Evolutionary conservation across 345 rosid genomes (phyloP).

Genomic region (Hirschfeldia incana): DNA sequence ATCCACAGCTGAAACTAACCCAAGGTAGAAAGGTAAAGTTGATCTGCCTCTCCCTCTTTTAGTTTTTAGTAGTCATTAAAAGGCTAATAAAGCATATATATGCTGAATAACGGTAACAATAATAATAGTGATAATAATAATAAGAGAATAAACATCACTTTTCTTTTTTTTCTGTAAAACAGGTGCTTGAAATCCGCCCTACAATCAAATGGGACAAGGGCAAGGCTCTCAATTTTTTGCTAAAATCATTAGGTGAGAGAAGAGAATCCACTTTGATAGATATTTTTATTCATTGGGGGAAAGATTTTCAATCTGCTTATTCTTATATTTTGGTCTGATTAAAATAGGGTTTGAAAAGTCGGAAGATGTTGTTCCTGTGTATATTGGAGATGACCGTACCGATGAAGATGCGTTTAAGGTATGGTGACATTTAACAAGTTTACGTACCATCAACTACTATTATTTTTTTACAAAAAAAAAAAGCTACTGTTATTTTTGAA

Average conservation of each 20-base stretch:
- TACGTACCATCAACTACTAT: background rate
- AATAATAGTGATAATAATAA: background rate
- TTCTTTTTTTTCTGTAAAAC: slow-evolving; percentile 4
- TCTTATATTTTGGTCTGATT: background rate
- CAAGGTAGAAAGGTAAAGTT: slow-evolving; percentile 77
- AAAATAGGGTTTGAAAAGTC: slow-evolving; percentile 65
- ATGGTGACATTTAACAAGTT: background rate
- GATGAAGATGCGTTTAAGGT: slow-evolving; percentile 99
- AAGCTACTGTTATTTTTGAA: too few relatives aligned
- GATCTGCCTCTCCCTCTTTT: background rate
- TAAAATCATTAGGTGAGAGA: slow-evolving; percentile 69
- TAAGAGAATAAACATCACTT: background rate
- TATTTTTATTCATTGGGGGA: background rate
- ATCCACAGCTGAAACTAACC: slow-evolving; percentile 70
- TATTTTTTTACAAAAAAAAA: background rate
- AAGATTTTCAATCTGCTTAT: background rate
- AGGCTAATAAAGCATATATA: background rate
- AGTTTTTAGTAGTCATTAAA: background rate
- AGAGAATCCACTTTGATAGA: background rate
- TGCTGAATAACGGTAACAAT: background rate
- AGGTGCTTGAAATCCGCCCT: slow-evolving; percentile 94
- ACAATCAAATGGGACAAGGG: slow-evolving; percentile 98
- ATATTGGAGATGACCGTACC: slow-evolving; percentile 89
- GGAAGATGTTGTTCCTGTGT: slow-evolving; percentile 69
- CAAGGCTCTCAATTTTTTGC: slow-evolving; percentile 80